Evolutionary conservation across 805 yeast genomes (phyloP).

Genomic region (Crinitomyces ghanaensis): DNA sequence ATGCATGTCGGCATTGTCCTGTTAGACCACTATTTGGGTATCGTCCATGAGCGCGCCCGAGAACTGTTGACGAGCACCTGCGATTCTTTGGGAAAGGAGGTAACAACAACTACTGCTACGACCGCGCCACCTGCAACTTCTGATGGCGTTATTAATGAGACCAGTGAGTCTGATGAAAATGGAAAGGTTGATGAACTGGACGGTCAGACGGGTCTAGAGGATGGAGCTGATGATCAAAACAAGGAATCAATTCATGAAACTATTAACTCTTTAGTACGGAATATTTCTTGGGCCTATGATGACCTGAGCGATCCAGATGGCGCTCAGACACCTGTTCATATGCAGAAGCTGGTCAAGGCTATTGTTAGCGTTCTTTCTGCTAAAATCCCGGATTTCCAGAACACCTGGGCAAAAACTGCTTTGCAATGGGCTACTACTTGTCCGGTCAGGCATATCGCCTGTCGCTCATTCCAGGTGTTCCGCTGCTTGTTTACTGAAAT

Average conservation of each 20-base stretch:
- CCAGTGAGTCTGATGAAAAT: too few relatives aligned
- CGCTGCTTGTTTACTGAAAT: constrained; percentile 69
- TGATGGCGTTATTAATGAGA: too few relatives aligned
- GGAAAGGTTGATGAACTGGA: too few relatives aligned
- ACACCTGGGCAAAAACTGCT: constrained; percentile 76
- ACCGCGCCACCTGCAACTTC: too few relatives aligned
- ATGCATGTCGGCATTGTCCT: constrained; percentile 71
- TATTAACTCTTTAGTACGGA: too few relatives aligned
- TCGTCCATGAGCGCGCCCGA: constrained; percentile 78
- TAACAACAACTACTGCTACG: too few relatives aligned
- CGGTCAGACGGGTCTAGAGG: too few relatives aligned
- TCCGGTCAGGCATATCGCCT: constrained; percentile 93
- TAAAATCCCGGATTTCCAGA: constrained; percentile 40
- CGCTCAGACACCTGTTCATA: constrained; percentile 65
- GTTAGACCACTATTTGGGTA: constrained; percentile 73
- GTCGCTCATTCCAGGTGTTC: constrained; percentile 89
- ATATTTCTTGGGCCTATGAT: constrained; percentile 78
- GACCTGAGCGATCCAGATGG: constrained; percentile 71
- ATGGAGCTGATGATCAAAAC: too few relatives aligned
- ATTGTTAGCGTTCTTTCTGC: constrained; percentile 44
- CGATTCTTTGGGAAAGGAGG: too few relatives aligned
- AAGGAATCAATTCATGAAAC: too few relatives aligned
- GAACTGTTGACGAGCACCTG: too few relatives aligned
- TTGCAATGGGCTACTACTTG: constrained; percentile 94
- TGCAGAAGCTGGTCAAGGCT: constrained; percentile 64